Conservation (phyloP, 2,329 filamentous ascomycete genomes). For the Botryosphaeria dothidea region DNA sequence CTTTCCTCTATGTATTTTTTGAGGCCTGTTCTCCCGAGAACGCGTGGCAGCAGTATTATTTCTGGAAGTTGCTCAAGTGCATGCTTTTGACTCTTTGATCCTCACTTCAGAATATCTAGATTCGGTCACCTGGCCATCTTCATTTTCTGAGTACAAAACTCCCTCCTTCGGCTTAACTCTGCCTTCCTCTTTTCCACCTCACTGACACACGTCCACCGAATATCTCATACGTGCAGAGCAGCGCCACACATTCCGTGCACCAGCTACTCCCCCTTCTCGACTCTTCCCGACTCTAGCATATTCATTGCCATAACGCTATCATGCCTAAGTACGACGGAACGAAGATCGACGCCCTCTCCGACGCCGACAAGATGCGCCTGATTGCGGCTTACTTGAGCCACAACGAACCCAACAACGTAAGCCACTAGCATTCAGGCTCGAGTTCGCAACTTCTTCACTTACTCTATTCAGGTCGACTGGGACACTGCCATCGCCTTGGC, state of each 20-base stretch:
- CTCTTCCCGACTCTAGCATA: background rate
- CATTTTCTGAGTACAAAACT: background rate
- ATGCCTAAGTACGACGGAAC: background rate
- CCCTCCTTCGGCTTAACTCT: background rate
- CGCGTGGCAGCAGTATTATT: background rate
- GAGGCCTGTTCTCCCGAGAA: too few species aligned
- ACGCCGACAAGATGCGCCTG: conserved; percentile 7
- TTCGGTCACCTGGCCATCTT: background rate
- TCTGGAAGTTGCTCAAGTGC: background rate
- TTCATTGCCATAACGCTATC: background rate
- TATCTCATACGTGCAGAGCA: background rate
- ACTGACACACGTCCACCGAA: background rate
- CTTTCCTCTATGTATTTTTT: too few species aligned
- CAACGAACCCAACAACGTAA: conserved; percentile 1
- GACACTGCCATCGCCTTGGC: background rate
- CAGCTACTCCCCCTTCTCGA: background rate
- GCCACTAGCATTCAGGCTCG: background rate
- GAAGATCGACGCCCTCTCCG: background rate
- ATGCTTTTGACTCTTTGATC: too few species aligned
- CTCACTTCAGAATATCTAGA: background rate
- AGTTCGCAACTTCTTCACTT: background rate
- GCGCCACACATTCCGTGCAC: too few species aligned
- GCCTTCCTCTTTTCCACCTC: background rate
- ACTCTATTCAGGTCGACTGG: conserved; percentile 1
- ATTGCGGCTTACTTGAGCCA: background rate